Evolutionary conservation across 805 yeast genomes (phyloP), one percentile per base, ranked within the genome.

Genomic region (Candida rishiriensis): DNA sequence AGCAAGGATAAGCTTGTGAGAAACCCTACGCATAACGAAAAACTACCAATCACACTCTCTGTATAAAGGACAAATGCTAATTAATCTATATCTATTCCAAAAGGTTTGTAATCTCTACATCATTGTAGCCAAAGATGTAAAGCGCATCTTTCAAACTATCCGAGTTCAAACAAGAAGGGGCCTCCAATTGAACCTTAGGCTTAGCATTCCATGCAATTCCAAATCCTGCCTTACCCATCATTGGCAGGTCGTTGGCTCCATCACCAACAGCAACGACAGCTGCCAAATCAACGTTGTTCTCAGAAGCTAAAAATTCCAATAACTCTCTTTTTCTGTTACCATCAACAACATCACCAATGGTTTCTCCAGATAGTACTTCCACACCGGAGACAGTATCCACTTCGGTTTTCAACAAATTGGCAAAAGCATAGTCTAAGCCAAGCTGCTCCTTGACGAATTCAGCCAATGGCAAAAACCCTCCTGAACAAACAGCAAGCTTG

Each of bases 181-280:
- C 98, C 52, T 71, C 69, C 46, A 66, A 61, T 63, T 89, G 97
- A 2, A 93, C 99, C 51, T 75, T 81, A 17, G 98, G 97, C 63
- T 93, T 93, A 16, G 98, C 99, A 61, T 88, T 86, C 95, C 97
- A 93, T 0, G 99, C 99, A 42, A 93, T 73, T 16, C 99, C 99
- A 61, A 80, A 85, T 0, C 98, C 98, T 2, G 96, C 97, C 12
- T 67, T 78, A 2, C 70, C 76, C 98, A 93, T 93, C 89, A 95
- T 95, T 37, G 78, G 76, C 59, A 93, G 70, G 66, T 93, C 99
- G 58, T 93, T 93, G 18, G 98, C 97, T 33, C 99, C 99, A 61
- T 93, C 98, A 32, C 98, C 98, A 33, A 91, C 85, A 39, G 97
- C 97, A 38, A 86, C 83, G 1, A 83, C 82, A 3, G 71, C 59